Evolutionary conservation across 176 grass and related monocot genomes (phyloP).

Genomic region (Musa itinerans): DNA sequence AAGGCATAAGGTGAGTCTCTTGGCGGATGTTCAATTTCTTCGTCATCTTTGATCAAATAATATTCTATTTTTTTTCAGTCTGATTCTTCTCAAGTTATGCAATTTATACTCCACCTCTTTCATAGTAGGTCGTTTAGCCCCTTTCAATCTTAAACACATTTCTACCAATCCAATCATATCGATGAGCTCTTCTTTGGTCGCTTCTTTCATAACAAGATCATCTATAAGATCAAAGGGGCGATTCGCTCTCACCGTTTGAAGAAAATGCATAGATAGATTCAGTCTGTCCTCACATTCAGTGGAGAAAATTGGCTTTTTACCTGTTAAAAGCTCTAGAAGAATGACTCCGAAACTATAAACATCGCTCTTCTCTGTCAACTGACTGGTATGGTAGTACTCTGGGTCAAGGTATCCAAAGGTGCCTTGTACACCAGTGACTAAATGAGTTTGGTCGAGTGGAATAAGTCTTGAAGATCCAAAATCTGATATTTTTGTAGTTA

Average conservation of each 20-base stretch:
- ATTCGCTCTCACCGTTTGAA: background rate
- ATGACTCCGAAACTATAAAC: constrained; percentile 3
- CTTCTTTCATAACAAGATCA: background rate
- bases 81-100: background rate
- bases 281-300: background rate
- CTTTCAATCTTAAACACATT: background rate
- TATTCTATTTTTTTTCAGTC: background rate
- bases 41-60: background rate
- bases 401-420: background rate
- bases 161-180: background rate
- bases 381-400: background rate
- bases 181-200: background rate
- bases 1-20: background rate
- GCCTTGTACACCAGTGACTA: background rate
- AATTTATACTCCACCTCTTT: background rate
- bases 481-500: background rate
- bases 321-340: background rate
- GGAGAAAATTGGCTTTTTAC: background rate
- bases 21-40: background rate
- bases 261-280: background rate
- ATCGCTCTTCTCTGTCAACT: background rate
- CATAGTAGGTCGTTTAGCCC: background rate
- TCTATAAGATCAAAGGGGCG: background rate
- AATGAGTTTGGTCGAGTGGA: background rate
- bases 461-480: background rate